A percentile compares a stretch with the other conserved stretches of the same genome.
These are phyloP conservation scores for Penicillium crystallinum DNA, from an alignment of 495 filamentous ascomycete genomes.

Conservation along the genomic window DNA sequence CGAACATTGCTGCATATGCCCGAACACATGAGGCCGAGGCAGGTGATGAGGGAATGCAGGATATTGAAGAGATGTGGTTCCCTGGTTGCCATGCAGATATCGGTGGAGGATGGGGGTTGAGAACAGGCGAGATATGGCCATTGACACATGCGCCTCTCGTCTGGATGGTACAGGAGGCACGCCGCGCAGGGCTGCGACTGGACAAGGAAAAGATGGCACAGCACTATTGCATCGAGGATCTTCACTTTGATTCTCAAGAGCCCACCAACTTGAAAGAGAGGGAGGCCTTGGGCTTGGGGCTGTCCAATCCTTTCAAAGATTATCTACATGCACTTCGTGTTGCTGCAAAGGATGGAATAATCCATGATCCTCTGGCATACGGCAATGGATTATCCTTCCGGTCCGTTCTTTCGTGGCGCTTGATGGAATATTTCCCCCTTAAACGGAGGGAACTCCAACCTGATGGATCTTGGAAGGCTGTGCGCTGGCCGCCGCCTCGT, in stretches of 20 bases:
- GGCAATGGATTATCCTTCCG: conserved; percentile 45
- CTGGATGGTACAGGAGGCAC: conserved; percentile 71
- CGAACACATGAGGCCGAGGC: background rate
- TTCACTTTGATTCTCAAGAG: background rate
- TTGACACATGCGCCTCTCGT: conserved; percentile 62
- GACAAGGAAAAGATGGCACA: conserved; percentile 53
- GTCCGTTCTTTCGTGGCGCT: conserved; percentile 58
- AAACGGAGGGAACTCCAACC: conserved; percentile 60
- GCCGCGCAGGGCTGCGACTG: conserved; percentile 59
- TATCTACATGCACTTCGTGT: conserved; percentile 13
- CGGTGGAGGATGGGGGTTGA: conserved; percentile 30
- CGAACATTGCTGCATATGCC: background rate
- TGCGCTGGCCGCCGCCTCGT: conserved; percentile 18
- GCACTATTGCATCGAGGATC: conserved; percentile 46
- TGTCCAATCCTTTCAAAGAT: background rate
- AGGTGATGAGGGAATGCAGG: conserved; percentile 9
- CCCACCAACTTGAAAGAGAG: background rate
- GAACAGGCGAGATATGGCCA: conserved; percentile 40
- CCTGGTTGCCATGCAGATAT: conserved; percentile 40
- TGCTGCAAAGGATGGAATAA: conserved; percentile 47
- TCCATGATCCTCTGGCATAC: conserved; percentile 63
- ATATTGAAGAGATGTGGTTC: conserved; percentile 38
- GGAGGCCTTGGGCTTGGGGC: background rate
- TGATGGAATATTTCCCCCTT: conserved; percentile 74
- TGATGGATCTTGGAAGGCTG: conserved; percentile 22